Evolutionary conservation across 106 monocot species (phyloP), one percentile per base, ranked within the genome.

Genomic region (Allium fistulosum): DNA sequence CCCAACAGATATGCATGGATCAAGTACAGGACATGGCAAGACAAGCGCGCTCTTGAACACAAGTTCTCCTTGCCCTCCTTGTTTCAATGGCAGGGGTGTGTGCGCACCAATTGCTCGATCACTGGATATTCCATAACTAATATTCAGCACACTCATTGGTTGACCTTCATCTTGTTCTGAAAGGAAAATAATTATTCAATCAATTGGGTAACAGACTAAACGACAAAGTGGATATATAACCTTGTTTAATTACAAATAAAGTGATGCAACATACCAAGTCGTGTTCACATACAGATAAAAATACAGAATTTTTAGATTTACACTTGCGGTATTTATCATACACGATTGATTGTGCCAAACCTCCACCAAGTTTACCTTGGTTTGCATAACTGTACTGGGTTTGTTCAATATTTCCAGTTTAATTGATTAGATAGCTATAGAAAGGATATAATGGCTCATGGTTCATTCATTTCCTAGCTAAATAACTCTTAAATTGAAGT

Each of bases 1-100:
- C 52, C 97, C 97, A 79, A 99, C 87, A 9, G 97, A 83, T 2
- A 99, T 49, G 64, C 71, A 92, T 58, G 92, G 97, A 82, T 99
- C 84, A 65, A 99, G 90, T 51, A 93, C 84, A 45, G 92, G 92
- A 13, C 79, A 74, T 51, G 92, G 92, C 26, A 99, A 67, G 57
- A 63, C 37, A 61, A 99, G 62, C 27, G 77, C 71, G 67, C 81
- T 84, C 80, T 83, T 99, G 37, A 87, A 99, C 15, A 84, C 47
- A 26, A 92, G 66, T 18, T 76, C 72, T 9, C 50, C 71, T 65
- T 79, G 65, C 22, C 17, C 57, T 46, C 46, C 80, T 74, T 71
- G 13, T 48, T 77, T 59, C 52, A 56, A 52, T 17, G 56, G 28
- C 8, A 78, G 65, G 57, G 92, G 92, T 60, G 58, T 49, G 81